Percentiles rank a stretch among this genome's conserved stretches.
Conservation (phyloP, 805 yeast species). For the Tetrapisispora fleetii region DNA sequence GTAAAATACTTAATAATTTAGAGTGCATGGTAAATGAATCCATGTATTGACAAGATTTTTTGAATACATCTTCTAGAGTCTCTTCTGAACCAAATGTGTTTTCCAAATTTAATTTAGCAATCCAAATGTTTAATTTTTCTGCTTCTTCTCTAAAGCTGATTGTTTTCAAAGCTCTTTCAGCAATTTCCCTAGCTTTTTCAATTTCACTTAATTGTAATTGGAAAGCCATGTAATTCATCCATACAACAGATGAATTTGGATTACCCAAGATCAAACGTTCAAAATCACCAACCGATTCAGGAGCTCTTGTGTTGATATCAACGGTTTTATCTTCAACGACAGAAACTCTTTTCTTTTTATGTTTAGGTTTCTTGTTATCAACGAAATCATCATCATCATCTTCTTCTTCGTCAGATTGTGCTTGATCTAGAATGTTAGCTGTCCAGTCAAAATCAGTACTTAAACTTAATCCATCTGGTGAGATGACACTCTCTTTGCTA, state of each 20-base stretch:
- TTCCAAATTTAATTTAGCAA: constrained; percentile 88
- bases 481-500: constrained; percentile 7
- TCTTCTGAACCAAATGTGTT: constrained; percentile 86
- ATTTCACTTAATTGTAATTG: constrained; percentile 89
- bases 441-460: constrained; percentile 90
- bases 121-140: constrained; percentile 92
- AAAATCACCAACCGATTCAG: constrained; percentile 85
- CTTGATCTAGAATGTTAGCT: constrained; percentile 78
- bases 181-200: constrained; percentile 90
- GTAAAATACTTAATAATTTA: constrained; percentile 65
- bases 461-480: constrained; percentile 57
- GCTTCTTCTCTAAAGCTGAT: constrained; percentile 86
- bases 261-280: constrained; percentile 86
- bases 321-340: constrained; percentile 72
- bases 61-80: constrained; percentile 68
- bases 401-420: constrained; percentile 45
- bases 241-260: constrained; percentile 84
- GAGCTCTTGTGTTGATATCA: constrained; percentile 72
- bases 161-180: constrained; percentile 82
- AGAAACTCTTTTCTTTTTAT: constrained; percentile 35
- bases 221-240: constrained; percentile 99
- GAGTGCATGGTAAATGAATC: constrained; percentile 76
- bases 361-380: constrained; percentile 35
- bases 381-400: constrained; percentile 47
- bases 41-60: constrained; percentile 82